phyloP scores from a whole-genome alignment of 208 protist species.

The Leishmania braziliensis region DNA sequence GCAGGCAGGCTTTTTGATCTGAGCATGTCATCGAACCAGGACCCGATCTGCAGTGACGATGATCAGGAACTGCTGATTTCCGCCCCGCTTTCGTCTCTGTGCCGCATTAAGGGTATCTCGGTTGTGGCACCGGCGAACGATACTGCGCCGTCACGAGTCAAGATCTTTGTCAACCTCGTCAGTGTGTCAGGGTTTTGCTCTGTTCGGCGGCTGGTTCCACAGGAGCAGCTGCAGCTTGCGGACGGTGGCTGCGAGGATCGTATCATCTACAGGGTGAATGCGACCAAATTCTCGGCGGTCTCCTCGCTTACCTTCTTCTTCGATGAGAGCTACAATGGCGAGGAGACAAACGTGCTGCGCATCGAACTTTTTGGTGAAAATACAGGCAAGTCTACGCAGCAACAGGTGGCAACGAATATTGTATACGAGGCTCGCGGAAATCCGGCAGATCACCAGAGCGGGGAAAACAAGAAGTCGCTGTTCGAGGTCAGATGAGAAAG shows the following conservation, averaged over 20 bases:
- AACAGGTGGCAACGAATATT: slow-evolving; percentile 82
- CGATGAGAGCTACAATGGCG: slow-evolving; percentile 72
- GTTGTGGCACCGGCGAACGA: slow-evolving; percentile 63
- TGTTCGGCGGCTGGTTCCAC: slow-evolving; percentile 64
- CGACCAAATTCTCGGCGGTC: slow-evolving; percentile 64
- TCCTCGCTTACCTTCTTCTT: slow-evolving; percentile 68
- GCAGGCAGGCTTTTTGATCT: slow-evolving; percentile 63
- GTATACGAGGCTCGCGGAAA: slow-evolving; percentile 84
- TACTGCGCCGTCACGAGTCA: slow-evolving; percentile 65
- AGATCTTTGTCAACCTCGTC: slow-evolving; percentile 74
- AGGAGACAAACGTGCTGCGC: slow-evolving; percentile 78
- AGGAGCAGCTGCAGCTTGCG: slow-evolving; percentile 79
- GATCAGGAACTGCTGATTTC: slow-evolving; percentile 79
- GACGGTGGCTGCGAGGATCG: slow-evolving; percentile 58
- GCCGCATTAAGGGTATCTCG: slow-evolving; percentile 63
- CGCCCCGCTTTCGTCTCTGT: slow-evolving; percentile 68
- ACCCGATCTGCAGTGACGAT: slow-evolving; percentile 78
- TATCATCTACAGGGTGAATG: slow-evolving; percentile 80
- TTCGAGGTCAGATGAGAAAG: slow-evolving; percentile 33
- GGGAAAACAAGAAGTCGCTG: slow-evolving; percentile 49
- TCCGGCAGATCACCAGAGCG: slow-evolving; percentile 75
- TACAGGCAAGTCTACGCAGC: slow-evolving; percentile 57
- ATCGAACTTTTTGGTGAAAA: slow-evolving; percentile 86
- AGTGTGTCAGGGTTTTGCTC: slow-evolving; percentile 78
- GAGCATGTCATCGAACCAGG: slow-evolving; percentile 43